phyloP scores from a whole-genome alignment of 139 green algal species.

The Parachlorella kessleri region DNA sequence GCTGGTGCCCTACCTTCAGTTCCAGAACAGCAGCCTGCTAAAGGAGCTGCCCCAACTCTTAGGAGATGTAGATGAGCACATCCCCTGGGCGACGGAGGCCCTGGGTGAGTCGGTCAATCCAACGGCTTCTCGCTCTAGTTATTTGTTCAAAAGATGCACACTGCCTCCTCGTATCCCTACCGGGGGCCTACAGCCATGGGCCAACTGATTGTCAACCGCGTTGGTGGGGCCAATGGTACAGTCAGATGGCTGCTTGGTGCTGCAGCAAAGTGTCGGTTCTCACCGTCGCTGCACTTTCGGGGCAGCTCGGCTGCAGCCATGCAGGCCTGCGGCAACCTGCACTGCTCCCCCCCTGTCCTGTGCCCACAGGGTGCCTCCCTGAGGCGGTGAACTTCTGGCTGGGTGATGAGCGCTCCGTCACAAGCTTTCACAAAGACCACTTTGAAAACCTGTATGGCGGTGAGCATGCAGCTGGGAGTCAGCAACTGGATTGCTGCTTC shows the following conservation, averaged over 20 bases:
- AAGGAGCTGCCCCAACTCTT: constrained; percentile 56
- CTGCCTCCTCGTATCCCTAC: too few relatives aligned
- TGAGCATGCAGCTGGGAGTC: not conserved
- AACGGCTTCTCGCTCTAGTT: too few relatives aligned
- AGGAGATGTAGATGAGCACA: constrained; percentile 46
- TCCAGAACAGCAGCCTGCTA: constrained; percentile 78
- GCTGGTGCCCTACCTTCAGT: constrained; percentile 47
- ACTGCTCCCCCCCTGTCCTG: not conserved
- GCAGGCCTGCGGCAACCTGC: not conserved
- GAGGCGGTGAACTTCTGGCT: constrained; percentile 85
- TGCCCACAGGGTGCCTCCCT: constrained; percentile 36
- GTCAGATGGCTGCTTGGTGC: too few relatives aligned
- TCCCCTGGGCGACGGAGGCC: constrained; percentile 56
- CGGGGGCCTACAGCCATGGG: too few relatives aligned
- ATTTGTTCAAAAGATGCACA: too few relatives aligned
- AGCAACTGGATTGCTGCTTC: not conserved
- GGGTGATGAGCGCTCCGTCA: constrained; percentile 73
- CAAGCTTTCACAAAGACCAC: constrained; percentile 88
- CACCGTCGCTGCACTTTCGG: too few relatives aligned
- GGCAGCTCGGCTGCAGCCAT: too few relatives aligned
- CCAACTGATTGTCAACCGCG: too few relatives aligned
- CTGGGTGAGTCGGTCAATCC: constrained; percentile 54
- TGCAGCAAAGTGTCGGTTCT: too few relatives aligned
- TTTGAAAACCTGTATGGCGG: constrained; percentile 87
- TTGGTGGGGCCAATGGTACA: too few relatives aligned